Conservation (phyloP, 2,329 filamentous ascomycete species). For the Diaporthe ampelina region DNA sequence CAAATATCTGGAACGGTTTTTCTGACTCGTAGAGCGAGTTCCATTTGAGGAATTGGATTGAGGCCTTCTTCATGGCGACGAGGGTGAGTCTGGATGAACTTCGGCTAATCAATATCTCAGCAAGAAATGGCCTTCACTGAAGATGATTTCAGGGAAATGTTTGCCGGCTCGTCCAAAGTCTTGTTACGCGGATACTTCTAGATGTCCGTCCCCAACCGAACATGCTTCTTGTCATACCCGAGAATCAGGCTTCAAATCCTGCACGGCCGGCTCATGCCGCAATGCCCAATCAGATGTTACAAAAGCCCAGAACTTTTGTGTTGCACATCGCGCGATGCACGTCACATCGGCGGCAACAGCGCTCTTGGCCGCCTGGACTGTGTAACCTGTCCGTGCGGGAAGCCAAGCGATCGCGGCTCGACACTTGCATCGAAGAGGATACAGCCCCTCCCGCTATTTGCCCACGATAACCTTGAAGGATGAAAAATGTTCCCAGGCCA, state of each 20-base stretch:
- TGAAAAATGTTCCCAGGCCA: too few relatives aligned
- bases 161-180: neutral
- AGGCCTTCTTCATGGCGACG: neutral
- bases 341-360: neutral
- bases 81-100: neutral
- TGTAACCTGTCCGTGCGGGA: neutral
- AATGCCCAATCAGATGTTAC: neutral
- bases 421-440: too few relatives aligned
- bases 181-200: too few relatives aligned
- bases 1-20: conserved; percentile 15
- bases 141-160: neutral
- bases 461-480: too few relatives aligned
- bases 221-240: neutral
- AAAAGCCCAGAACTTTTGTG: neutral
- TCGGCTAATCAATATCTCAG: too few relatives aligned
- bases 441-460: too few relatives aligned
- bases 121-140: neutral
- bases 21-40: conserved; percentile 4
- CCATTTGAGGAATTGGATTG: conserved; percentile 8
- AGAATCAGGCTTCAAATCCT: neutral
- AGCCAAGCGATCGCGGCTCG: too few relatives aligned
- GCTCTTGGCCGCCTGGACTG: neutral
- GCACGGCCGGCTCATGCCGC: too few relatives aligned
- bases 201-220: neutral
- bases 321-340: neutral